A percentile compares a stretch with the other conserved stretches of the same genome.
These are phyloP conservation scores for Trametes cubensis DNA, from an alignment of 768 basidiomycete species.

Conservation along the genomic window DNA sequence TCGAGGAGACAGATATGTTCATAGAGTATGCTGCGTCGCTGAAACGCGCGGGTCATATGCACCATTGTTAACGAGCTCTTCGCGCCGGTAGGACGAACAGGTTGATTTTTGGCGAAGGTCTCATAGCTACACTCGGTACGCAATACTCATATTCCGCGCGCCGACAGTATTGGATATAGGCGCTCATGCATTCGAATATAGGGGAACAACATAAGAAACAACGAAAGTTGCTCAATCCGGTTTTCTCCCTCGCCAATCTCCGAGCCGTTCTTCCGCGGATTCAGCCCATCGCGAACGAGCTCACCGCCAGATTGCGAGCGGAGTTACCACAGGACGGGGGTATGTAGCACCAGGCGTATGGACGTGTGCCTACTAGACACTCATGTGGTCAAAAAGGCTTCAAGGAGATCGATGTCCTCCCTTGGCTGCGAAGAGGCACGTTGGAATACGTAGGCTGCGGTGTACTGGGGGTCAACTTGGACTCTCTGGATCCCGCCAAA, in stretches of 20 bases:
- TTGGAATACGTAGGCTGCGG: slow-evolving; percentile 42
- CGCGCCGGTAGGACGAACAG: slow-evolving; percentile 15
- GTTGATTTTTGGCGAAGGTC: slow-evolving; percentile 42
- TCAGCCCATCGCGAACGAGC: slow-evolving; percentile 37
- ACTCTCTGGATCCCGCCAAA: slow-evolving; percentile 32
- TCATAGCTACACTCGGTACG: slow-evolving; percentile 42
- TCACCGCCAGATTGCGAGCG: slow-evolving; percentile 28
- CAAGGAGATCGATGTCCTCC: slow-evolving; percentile 38
- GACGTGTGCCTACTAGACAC: neutral
- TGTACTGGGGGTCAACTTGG: slow-evolving; percentile 38
- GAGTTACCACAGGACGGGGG: slow-evolving; percentile 30
- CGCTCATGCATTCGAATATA: neutral
- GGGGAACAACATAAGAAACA: slow-evolving; percentile 34
- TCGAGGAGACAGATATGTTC: slow-evolving; percentile 24
- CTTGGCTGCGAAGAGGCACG: slow-evolving; percentile 38
- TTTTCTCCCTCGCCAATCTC: slow-evolving; percentile 31
- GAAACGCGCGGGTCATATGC: no score
- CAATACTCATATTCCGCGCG: neutral
- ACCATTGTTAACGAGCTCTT: no score
- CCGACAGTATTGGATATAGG: neutral
- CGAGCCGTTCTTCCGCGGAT: slow-evolving; percentile 28
- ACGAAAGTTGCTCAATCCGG: slow-evolving; percentile 33
- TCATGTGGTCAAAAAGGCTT: slow-evolving; percentile 19
- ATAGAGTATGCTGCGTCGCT: slow-evolving; percentile 4
- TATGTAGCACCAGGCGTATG: neutral